phyloP scores from a whole-genome alignment of 345 rosid species.

The Eucalyptus erythrocorys region DNA sequence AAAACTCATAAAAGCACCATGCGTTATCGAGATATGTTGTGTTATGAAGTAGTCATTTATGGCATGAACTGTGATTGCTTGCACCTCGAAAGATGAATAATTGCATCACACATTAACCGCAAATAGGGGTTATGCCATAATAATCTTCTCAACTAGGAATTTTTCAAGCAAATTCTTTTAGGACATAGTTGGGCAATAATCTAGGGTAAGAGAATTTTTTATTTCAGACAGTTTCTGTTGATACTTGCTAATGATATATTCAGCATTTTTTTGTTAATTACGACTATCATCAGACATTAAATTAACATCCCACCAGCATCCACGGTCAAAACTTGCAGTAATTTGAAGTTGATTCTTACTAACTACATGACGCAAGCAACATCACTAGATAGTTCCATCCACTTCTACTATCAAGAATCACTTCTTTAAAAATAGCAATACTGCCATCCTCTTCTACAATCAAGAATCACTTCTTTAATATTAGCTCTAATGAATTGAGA shows the following conservation, averaged over 20 bases:
- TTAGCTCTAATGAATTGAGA: not conserved
- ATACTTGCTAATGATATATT: no score
- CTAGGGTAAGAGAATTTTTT: not conserved
- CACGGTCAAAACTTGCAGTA: not conserved
- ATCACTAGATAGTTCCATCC: not conserved
- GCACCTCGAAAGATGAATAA: conserved; percentile 43
- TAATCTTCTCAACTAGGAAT: not conserved
- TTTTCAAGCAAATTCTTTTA: not conserved
- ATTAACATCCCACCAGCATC: not conserved
- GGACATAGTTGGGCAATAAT: not conserved
- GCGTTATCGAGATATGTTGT: conserved; percentile 80
- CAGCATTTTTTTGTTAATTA: not conserved
- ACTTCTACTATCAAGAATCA: no score
- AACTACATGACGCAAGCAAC: not conserved
- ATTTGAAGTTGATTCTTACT: not conserved
- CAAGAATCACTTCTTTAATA: not conserved
- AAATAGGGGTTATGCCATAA: not conserved
- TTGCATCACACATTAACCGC: not conserved
- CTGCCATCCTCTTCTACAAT: not conserved
- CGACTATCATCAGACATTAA: not conserved
- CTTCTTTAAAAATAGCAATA: no score
- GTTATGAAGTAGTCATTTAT: conserved; percentile 81
- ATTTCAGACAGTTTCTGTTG: no score
- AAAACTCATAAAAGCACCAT: conserved; percentile 87
- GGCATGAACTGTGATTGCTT: conserved; percentile 90